These are phyloP conservation scores for Myxozyma udenii DNA, from an alignment of 805 yeast species.

Conservation along the genomic window DNA sequence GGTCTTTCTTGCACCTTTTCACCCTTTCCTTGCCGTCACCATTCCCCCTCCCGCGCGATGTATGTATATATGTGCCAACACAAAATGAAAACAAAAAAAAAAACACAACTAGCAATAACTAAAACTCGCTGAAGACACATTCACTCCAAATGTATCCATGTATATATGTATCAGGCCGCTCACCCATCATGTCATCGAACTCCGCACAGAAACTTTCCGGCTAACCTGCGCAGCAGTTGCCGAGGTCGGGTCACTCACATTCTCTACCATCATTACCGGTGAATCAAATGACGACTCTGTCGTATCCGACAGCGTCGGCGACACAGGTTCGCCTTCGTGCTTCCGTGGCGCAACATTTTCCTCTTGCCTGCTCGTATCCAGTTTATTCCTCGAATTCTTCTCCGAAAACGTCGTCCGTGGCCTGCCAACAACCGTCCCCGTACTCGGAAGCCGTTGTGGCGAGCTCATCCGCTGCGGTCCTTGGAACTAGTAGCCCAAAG, in stretches of 20 bases:
- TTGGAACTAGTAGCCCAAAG: constrained; percentile 8
- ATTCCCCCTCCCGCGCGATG: no score
- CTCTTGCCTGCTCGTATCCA: neutral
- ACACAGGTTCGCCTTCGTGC: neutral
- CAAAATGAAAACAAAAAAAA: no score
- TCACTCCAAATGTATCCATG: no score
- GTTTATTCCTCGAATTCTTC: no score
- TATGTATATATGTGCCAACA: no score
- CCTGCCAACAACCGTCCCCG: neutral
- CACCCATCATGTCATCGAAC: no score
- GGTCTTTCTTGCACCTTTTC: no score
- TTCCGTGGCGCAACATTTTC: neutral
- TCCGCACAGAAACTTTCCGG: neutral
- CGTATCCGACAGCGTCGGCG: constrained; percentile 5
- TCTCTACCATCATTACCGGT: constrained; percentile 12
- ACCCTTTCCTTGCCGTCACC: no score
- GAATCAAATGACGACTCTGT: constrained; percentile 10
- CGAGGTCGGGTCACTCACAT: constrained; percentile 4
- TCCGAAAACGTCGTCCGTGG: no score
- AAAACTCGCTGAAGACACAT: no score
- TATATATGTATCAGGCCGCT: no score
- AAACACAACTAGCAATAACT: no score
- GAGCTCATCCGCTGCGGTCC: constrained; percentile 13
- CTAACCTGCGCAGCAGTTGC: neutral
- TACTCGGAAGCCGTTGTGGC: neutral